These are phyloP conservation scores for Phytophthora pseudosyringae DNA, from an alignment of 352 stramenopile genomes.

Conservation along the genomic window DNA sequence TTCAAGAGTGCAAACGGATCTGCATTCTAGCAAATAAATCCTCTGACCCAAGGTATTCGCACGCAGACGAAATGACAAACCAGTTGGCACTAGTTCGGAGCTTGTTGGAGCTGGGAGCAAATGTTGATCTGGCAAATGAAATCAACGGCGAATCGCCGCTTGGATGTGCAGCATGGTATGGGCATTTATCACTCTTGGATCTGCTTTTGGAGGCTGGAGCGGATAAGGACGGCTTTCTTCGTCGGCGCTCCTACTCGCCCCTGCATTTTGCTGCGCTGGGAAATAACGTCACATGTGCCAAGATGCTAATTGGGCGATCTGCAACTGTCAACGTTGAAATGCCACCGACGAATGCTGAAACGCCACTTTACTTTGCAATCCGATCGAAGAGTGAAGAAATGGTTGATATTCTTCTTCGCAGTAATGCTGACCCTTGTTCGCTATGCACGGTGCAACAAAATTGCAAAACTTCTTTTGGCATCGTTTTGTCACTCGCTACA, in stretches of 20 bases:
- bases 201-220: slow-evolving; percentile 59
- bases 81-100: slow-evolving; percentile 49
- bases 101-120: slow-evolving; percentile 62
- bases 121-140: slow-evolving; percentile 57
- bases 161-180: slow-evolving; percentile 56
- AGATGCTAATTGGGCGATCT: slow-evolving; percentile 43
- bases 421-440: slow-evolving; percentile 44
- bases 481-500: slow-evolving; percentile 21
- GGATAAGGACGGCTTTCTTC: slow-evolving; percentile 42
- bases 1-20: slow-evolving; percentile 68
- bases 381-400: slow-evolving; percentile 54
- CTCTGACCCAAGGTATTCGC: background rate
- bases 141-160: slow-evolving; percentile 59
- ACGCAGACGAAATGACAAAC: slow-evolving; percentile 8
- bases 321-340: slow-evolving; percentile 52
- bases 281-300: slow-evolving; percentile 45
- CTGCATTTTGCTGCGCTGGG: slow-evolving; percentile 66
- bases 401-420: slow-evolving; percentile 54
- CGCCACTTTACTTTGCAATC: slow-evolving; percentile 65
- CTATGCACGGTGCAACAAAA: slow-evolving; percentile 50
- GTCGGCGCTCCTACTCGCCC: slow-evolving; percentile 54
- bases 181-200: slow-evolving; percentile 52
- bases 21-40: slow-evolving; percentile 20
- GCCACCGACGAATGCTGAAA: slow-evolving; percentile 45
- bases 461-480: slow-evolving; percentile 45